Conservation (phyloP, 2,329 filamentous ascomycete genomes). For the Lachnum nothofagi region DNA sequence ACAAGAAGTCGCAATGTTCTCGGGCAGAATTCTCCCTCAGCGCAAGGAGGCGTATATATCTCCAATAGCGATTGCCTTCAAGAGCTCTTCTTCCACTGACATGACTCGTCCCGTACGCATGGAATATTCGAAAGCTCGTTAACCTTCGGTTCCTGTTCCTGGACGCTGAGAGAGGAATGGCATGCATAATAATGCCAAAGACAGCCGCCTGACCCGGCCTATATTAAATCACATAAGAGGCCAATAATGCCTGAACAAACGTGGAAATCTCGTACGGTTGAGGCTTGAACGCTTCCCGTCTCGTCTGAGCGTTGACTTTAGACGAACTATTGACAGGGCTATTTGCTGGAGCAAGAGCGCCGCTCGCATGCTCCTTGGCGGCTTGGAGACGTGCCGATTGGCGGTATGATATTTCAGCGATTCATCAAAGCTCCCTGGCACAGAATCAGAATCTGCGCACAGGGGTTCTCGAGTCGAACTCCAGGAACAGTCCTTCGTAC, state of each 20-base stretch:
- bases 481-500: no score
- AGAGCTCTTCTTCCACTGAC: no score
- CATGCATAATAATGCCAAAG: slow-evolving; percentile 23
- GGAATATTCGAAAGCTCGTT: slow-evolving; percentile 16
- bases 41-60: no score
- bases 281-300: slow-evolving; percentile 1
- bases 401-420: not conserved
- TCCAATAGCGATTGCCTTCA: no score
- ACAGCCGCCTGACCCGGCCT: slow-evolving; percentile 10
- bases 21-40: no score
- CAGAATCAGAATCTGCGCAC: no score
- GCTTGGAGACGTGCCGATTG: slow-evolving; percentile 6
- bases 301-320: not conserved
- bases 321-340: slow-evolving; percentile 20
- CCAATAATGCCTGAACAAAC: slow-evolving; percentile 16
- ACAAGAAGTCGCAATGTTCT: no score
- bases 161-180: slow-evolving; percentile 12
- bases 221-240: slow-evolving; percentile 10
- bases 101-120: slow-evolving; percentile 10
- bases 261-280: slow-evolving; percentile 17
- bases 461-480: no score
- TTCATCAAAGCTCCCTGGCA: not conserved
- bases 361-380: slow-evolving; percentile 12
- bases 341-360: slow-evolving; percentile 10
- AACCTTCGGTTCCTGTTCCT: slow-evolving; percentile 2